Percentiles rank a stretch among this genome's conserved stretches.
phyloP scores from a whole-genome alignment of 495 filamentous ascomycete species.

The Penicillium bovifimosum region DNA sequence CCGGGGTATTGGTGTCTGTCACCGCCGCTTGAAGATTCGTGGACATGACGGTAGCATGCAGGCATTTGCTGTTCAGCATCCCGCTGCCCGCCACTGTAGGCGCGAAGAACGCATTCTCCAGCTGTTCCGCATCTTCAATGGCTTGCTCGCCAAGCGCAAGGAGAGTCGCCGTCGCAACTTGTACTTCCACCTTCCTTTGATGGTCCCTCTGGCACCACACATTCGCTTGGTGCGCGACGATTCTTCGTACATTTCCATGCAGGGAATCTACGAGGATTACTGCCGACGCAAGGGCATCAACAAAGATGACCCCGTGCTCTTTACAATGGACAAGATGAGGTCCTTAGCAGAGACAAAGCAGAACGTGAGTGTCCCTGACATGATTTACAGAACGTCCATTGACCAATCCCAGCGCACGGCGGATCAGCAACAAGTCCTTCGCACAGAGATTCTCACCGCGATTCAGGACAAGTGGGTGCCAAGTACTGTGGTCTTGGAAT shows the following conservation, averaged over 20 bases:
- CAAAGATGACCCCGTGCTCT: constrained; percentile 93
- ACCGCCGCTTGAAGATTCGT: constrained; percentile 88
- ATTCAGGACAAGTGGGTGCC: constrained; percentile 91
- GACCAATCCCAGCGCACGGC: constrained; percentile 47
- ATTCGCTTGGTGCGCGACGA: constrained; percentile 94
- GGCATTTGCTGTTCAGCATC: constrained; percentile 92
- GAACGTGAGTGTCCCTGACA: constrained; percentile 39
- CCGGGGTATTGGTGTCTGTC: constrained; percentile 78
- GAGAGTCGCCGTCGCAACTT: constrained; percentile 90
- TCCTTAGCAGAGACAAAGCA: constrained; percentile 64
- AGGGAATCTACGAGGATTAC: constrained; percentile 92
- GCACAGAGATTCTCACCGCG: constrained; percentile 78
- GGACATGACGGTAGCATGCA: constrained; percentile 97
- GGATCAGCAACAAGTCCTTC: constrained; percentile 64
- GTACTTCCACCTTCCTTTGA: constrained; percentile 90
- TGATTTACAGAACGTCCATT: constrained; percentile 3
- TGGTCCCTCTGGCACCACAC: constrained; percentile 89
- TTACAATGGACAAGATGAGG: constrained; percentile 88
- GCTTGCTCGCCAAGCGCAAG: constrained; percentile 80
- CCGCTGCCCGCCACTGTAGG: constrained; percentile 82
- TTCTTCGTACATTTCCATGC: constrained; percentile 85
- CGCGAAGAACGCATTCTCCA: constrained; percentile 93
- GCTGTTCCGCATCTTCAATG: constrained; percentile 97
- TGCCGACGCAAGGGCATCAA: constrained; percentile 77
- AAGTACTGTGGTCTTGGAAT: constrained; percentile 70